Percentiles rank a stretch among this genome's conserved stretches.
Evolutionary conservation across 768 basidiomycete species (phyloP).

Genomic region (Cyathus striatus): DNA sequence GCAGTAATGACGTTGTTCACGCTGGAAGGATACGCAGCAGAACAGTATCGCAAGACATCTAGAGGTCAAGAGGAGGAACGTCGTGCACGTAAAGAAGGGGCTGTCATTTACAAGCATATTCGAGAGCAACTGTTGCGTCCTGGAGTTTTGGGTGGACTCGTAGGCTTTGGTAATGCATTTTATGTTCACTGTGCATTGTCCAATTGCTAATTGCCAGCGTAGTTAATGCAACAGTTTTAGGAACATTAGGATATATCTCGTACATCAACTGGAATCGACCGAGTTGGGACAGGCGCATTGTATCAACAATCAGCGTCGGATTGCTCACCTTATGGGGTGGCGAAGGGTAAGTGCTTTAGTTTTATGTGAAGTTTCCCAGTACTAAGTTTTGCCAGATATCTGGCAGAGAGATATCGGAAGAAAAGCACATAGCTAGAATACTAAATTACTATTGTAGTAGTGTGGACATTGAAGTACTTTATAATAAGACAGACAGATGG

Average conservation of each 20-base stretch:
- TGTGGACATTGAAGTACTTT: too few species aligned
- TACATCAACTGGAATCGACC: slow-evolving; percentile 64
- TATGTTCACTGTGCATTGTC: neutral
- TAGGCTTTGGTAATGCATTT: slow-evolving; percentile 45
- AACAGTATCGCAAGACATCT: slow-evolving; percentile 55
- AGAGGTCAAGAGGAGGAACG: slow-evolving; percentile 53
- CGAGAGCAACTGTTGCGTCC: slow-evolving; percentile 58
- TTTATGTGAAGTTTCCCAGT: too few species aligned
- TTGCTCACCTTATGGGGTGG: slow-evolving; percentile 56
- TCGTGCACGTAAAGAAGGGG: slow-evolving; percentile 54
- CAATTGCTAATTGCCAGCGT: neutral
- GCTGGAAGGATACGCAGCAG: slow-evolving; percentile 58
- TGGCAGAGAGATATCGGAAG: too few species aligned
- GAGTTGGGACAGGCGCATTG: slow-evolving; percentile 57
- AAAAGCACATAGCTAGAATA: too few species aligned
- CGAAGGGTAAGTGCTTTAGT: slow-evolving; percentile 68
- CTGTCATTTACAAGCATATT: slow-evolving; percentile 45
- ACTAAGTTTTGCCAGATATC: too few species aligned
- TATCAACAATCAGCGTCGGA: slow-evolving; percentile 54
- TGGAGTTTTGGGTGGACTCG: slow-evolving; percentile 58
- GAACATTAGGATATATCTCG: slow-evolving; percentile 55
- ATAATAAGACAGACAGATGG: too few species aligned
- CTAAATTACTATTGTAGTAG: too few species aligned
- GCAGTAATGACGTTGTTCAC: slow-evolving; percentile 52
- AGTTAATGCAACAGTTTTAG: slow-evolving; percentile 65